Evolutionary conservation across 148 eudicot species (phyloP).

Genomic region (Simmondsia chinensis): DNA sequence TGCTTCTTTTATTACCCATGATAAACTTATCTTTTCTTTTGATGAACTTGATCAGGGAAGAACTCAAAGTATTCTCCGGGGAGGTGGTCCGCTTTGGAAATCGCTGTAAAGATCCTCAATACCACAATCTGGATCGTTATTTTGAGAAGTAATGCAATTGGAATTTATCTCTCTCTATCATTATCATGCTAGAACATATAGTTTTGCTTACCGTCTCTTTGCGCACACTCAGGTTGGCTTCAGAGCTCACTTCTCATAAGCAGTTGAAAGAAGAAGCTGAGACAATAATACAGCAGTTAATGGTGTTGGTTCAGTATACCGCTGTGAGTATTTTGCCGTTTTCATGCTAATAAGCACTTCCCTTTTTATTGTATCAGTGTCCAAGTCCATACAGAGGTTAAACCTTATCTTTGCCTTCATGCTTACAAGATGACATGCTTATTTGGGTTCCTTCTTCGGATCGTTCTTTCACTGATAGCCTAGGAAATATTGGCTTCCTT

Average conservation of each 20-base stretch:
- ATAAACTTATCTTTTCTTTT: neutral
- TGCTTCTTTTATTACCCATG: neutral
- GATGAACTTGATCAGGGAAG: slow-evolving; percentile 54
- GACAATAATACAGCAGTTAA: slow-evolving; percentile 52
- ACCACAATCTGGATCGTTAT: slow-evolving; percentile 95
- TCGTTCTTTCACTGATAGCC: no score
- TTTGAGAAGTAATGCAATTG: slow-evolving; percentile 66
- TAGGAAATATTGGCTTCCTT: no score
- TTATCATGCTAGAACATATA: no score
- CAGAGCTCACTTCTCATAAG: slow-evolving; percentile 62
- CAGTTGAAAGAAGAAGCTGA: slow-evolving; percentile 84
- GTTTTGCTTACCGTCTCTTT: neutral
- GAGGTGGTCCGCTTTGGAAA: slow-evolving; percentile 98
- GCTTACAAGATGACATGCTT: no score
- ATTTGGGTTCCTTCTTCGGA: no score
- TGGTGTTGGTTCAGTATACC: slow-evolving; percentile 77
- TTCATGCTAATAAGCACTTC: slow-evolving; percentile 2
- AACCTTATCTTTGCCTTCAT: no score
- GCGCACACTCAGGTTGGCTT: slow-evolving; percentile 33
- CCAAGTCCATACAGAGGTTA: no score
- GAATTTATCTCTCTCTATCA: neutral
- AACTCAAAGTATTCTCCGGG: slow-evolving; percentile 73
- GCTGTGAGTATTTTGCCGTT: slow-evolving; percentile 56
- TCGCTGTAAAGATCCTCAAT: slow-evolving; percentile 97
- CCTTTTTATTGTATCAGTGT: neutral